Evolutionary conservation across 2,329 filamentous ascomycete species (phyloP).

Genomic region (Diaporthe vaccinii): DNA sequence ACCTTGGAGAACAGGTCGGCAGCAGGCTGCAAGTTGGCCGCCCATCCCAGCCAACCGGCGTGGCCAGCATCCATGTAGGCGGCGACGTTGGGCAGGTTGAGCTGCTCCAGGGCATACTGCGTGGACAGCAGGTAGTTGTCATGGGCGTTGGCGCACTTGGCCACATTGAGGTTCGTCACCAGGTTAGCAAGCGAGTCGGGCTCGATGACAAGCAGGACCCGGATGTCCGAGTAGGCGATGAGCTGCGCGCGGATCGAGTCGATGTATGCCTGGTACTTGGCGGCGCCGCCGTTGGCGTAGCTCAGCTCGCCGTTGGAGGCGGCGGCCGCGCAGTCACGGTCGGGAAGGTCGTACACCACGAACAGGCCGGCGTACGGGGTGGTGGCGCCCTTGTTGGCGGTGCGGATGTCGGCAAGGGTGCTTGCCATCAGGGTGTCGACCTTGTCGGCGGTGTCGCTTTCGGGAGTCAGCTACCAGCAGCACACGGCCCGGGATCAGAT

Average conservation of each 20-base stretch:
- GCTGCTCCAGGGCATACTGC: slow-evolving; percentile 63
- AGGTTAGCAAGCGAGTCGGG: slow-evolving; percentile 72
- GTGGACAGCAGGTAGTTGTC: slow-evolving; percentile 63
- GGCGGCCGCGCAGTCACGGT: slow-evolving; percentile 69
- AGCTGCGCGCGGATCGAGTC: slow-evolving; percentile 60
- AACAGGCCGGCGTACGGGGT: slow-evolving; percentile 40
- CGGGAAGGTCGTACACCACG: slow-evolving; percentile 68
- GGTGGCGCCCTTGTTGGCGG: slow-evolving; percentile 52
- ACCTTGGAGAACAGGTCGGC: slow-evolving; percentile 61
- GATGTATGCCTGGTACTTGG: slow-evolving; percentile 70
- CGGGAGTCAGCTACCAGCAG: neutral
- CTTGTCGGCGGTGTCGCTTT: slow-evolving; percentile 64
- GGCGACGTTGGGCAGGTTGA: slow-evolving; percentile 68
- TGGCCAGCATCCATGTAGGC: slow-evolving; percentile 72
- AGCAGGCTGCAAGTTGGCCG: slow-evolving; percentile 64
- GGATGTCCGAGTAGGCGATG: slow-evolving; percentile 58
- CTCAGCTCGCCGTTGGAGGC: slow-evolving; percentile 70
- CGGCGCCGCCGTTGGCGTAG: slow-evolving; percentile 63
- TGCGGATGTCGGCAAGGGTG: slow-evolving; percentile 56
- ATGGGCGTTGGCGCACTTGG: slow-evolving; percentile 64
- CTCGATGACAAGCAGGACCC: slow-evolving; percentile 62
- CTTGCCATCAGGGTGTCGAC: slow-evolving; percentile 58
- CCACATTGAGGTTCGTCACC: slow-evolving; percentile 66
- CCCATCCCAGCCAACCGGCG: slow-evolving; percentile 71
- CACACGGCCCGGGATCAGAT: neutral